These are phyloP conservation scores for Salvia rosmarinus DNA, from an alignment of 257 asterid species.

Conservation along the genomic window DNA sequence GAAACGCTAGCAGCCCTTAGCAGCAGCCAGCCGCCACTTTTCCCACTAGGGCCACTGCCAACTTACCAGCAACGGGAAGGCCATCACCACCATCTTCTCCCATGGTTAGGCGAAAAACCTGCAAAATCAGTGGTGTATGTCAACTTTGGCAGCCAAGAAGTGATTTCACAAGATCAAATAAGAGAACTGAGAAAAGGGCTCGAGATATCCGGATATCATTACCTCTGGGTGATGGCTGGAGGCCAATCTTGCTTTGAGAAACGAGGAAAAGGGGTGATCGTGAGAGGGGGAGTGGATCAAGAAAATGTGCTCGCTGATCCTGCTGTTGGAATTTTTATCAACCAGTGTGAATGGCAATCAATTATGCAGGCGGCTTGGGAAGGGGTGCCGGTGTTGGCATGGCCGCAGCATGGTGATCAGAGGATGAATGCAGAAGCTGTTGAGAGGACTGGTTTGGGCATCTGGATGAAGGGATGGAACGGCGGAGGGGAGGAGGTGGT, in stretches of 20 bases:
- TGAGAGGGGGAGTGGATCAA: slow-evolving; percentile 32
- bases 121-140: slow-evolving; percentile 43
- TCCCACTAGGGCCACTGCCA: slow-evolving; percentile 49
- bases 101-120: slow-evolving; percentile 45
- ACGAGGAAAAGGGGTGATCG: slow-evolving; percentile 27
- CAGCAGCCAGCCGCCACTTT: slow-evolving; percentile 39
- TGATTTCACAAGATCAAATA: slow-evolving; percentile 35
- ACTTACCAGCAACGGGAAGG: slow-evolving; percentile 30
- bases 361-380: slow-evolving; percentile 50
- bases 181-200: slow-evolving; percentile 41
- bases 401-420: slow-evolving; percentile 62
- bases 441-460: slow-evolving; percentile 44
- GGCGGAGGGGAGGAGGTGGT: slow-evolving; percentile 44
- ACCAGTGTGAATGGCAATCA: slow-evolving; percentile 54
- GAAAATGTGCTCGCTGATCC: slow-evolving; percentile 45
- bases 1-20: slow-evolving; percentile 45
- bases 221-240: slow-evolving; percentile 38
- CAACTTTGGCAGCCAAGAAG: slow-evolving; percentile 43
- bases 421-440: slow-evolving; percentile 49
- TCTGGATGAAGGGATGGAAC: slow-evolving; percentile 46
- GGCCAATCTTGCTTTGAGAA: slow-evolving; percentile 21
- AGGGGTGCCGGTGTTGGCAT: slow-evolving; percentile 51
- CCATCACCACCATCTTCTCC: slow-evolving; percentile 18
- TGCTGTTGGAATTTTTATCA: slow-evolving; percentile 47
- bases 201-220: slow-evolving; percentile 33